Percentiles rank a stretch among this genome's conserved stretches.
phyloP scores from a whole-genome alignment of 768 basidiomycete species.

The Agrocybe pediades region DNA sequence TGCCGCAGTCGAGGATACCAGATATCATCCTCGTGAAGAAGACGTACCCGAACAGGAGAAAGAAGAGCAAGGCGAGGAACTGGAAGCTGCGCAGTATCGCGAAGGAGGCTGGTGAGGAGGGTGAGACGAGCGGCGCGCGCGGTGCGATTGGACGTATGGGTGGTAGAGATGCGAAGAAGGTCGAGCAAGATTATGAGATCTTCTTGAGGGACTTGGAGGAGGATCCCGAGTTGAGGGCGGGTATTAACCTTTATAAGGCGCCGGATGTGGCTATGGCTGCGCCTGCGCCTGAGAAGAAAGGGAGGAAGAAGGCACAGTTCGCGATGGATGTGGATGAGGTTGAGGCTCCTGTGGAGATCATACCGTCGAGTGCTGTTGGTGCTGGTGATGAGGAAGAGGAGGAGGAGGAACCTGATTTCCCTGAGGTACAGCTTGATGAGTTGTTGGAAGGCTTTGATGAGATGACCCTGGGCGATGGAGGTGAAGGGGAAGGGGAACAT shows the following conservation, averaged over 20 bases:
- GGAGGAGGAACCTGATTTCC: conserved; percentile 85
- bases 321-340: conserved; percentile 72
- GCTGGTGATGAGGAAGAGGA: conserved; percentile 50
- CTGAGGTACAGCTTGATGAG: conserved; percentile 82
- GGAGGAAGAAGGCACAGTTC: conserved; percentile 49
- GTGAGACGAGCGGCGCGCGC: conserved; percentile 71
- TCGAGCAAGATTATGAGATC: conserved; percentile 95
- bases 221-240: conserved; percentile 86
- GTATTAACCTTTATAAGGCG: conserved; percentile 86
- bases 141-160: conserved; percentile 92
- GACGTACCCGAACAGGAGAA: conserved; percentile 89
- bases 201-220: conserved; percentile 96
- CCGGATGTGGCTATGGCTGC: conserved; percentile 54
- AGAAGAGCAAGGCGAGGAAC: conserved; percentile 81
- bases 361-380: conserved; percentile 21
- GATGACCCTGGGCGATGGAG: conserved; percentile 65
- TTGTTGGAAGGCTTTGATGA: conserved; percentile 91
- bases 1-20: conserved; percentile 71
- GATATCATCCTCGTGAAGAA: conserved; percentile 95
- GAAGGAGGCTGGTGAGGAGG: conserved; percentile 88
- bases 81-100: conserved; percentile 94
- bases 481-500: conserved; percentile 21
- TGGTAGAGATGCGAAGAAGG: conserved; percentile 87
- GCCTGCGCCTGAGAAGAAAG: conserved; percentile 36
- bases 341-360: conserved; percentile 24